Evolutionary conservation across 2,329 filamentous ascomycete species (phyloP).

Genomic region (Gaeumannomyces sp.): DNA sequence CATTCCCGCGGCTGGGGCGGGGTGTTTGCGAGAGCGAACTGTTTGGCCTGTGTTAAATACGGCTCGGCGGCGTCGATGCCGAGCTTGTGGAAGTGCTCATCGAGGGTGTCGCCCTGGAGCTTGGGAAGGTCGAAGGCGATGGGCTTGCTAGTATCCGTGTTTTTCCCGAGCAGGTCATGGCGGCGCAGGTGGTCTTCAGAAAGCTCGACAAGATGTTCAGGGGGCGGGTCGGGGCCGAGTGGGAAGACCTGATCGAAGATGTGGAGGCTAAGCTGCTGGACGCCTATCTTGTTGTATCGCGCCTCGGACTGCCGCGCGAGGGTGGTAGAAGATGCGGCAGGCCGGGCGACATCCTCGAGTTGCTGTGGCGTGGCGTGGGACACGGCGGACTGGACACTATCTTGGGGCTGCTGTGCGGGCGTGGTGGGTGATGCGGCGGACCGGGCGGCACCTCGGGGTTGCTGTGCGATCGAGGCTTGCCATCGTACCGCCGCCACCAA

Average conservation of each 20-base stretch:
- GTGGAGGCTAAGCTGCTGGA: constrained; percentile 84
- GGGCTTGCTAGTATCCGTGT: constrained; percentile 67
- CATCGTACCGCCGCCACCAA: constrained; percentile 29
- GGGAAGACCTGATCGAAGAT: constrained; percentile 81
- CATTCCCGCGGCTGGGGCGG: constrained; percentile 61
- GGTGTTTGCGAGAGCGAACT: constrained; percentile 60
- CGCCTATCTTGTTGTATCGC: constrained; percentile 85
- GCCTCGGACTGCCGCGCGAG: constrained; percentile 45
- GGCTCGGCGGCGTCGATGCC: constrained; percentile 84
- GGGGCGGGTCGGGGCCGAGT: constrained; percentile 45
- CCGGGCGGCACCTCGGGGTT: not conserved
- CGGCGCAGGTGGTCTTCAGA: constrained; percentile 75
- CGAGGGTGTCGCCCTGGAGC: constrained; percentile 72
- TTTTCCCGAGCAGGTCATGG: constrained; percentile 87
- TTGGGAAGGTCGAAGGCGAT: constrained; percentile 81
- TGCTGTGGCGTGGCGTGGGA: constrained; percentile 9
- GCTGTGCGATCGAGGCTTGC: constrained; percentile 30
- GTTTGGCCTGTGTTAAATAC: constrained; percentile 67
- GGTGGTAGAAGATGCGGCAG: constrained; percentile 12
- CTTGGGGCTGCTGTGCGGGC: constrained; percentile 13
- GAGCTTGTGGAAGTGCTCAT: constrained; percentile 90
- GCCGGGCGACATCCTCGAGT: constrained; percentile 12
- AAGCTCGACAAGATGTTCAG: constrained; percentile 68
- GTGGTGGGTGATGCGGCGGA: constrained; percentile 14
- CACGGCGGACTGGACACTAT: constrained; percentile 36